Percentiles rank a stretch among this genome's conserved stretches.
Evolutionary conservation across 208 protist genomes (phyloP).

Genomic region (Vickermania ingenoplastis): DNA sequence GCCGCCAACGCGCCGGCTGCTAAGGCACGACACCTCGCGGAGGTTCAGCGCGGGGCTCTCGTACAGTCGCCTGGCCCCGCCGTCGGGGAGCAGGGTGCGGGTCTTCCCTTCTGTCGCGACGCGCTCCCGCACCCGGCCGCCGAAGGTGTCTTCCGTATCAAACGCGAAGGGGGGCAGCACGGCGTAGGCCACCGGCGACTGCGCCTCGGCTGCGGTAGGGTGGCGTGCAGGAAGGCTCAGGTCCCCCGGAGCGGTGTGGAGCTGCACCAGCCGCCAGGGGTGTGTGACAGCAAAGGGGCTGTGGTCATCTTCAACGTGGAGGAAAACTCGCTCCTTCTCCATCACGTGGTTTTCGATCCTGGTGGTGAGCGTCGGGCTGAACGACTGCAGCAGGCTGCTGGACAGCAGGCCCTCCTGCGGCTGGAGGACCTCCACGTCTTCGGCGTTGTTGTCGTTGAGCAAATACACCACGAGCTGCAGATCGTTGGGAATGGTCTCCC

Average conservation of each 20-base stretch:
- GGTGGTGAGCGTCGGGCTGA: slow-evolving; percentile 39
- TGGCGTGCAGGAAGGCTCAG: neutral
- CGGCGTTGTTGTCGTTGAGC: slow-evolving; percentile 30
- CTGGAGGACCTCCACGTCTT: slow-evolving; percentile 17
- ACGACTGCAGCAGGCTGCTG: slow-evolving; percentile 47
- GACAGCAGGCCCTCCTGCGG: slow-evolving; percentile 19
- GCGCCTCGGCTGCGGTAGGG: neutral
- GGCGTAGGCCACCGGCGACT: neutral
- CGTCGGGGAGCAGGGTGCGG: slow-evolving; percentile 13
- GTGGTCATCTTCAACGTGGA: slow-evolving; percentile 55
- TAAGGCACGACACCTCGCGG: slow-evolving; percentile 16
- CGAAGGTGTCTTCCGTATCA: slow-evolving; percentile 15
- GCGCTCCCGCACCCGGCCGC: slow-evolving; percentile 26
- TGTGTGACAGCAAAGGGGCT: slow-evolving; percentile 43
- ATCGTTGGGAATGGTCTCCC: slow-evolving; percentile 22
- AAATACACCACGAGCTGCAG: slow-evolving; percentile 64
- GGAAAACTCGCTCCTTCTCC: slow-evolving; percentile 26
- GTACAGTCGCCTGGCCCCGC: too few relatives aligned
- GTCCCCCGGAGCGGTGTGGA: slow-evolving; percentile 20
- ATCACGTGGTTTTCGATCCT: slow-evolving; percentile 19
- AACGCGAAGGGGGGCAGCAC: slow-evolving; percentile 22
- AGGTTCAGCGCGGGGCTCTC: slow-evolving; percentile 36
- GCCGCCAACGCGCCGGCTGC: too few relatives aligned
- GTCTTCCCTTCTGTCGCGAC: slow-evolving; percentile 29
- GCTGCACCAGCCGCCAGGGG: slow-evolving; percentile 52